Percentiles rank a stretch among this genome's conserved stretches.
phyloP scores from a whole-genome alignment of 805 yeast genomes.

The Candida mattraensis region DNA sequence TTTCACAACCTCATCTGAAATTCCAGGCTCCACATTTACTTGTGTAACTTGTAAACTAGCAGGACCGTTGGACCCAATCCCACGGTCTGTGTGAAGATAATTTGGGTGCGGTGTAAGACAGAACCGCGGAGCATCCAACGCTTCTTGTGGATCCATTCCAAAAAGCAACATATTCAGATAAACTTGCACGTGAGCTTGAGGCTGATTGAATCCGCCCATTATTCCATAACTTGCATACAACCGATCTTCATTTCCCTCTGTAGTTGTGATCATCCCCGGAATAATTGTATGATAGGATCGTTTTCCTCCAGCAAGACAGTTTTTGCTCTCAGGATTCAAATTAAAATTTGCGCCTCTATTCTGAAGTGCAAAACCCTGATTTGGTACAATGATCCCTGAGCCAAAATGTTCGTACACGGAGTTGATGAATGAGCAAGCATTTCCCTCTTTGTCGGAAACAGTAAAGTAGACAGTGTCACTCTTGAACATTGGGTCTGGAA shows the following conservation, averaged over 20 bases:
- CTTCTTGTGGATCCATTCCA: conserved; percentile 67
- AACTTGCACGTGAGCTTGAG: conserved; percentile 82
- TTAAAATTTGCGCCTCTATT: conserved; percentile 79
- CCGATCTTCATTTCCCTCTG: conserved; percentile 31
- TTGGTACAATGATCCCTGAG: conserved; percentile 63
- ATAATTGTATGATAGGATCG: conserved; percentile 82
- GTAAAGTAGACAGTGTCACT: conserved; percentile 75
- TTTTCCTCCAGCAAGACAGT: conserved; percentile 65
- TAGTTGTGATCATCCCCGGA: conserved; percentile 72
- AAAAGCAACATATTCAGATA: conserved; percentile 63
- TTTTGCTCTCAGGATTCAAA: conserved; percentile 53
- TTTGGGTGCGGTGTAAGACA: conserved; percentile 57
- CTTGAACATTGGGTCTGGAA: conserved; percentile 56
- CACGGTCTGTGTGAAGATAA: conserved; percentile 43
- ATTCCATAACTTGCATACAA: conserved; percentile 60
- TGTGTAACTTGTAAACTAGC: conserved; percentile 56
- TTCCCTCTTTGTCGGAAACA: conserved; percentile 65
- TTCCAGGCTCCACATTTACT: conserved; percentile 66
- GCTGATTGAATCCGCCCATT: conserved; percentile 88
- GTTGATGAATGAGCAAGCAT: conserved; percentile 79
- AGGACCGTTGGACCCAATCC: conserved; percentile 66
- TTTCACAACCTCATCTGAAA: conserved; percentile 43
- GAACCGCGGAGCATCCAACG: conserved; percentile 74
- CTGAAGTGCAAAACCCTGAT: conserved; percentile 67
- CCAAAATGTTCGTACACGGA: conserved; percentile 74